phyloP scores from a whole-genome alignment of 306 rosid genomes.

The Geum urbanum region DNA sequence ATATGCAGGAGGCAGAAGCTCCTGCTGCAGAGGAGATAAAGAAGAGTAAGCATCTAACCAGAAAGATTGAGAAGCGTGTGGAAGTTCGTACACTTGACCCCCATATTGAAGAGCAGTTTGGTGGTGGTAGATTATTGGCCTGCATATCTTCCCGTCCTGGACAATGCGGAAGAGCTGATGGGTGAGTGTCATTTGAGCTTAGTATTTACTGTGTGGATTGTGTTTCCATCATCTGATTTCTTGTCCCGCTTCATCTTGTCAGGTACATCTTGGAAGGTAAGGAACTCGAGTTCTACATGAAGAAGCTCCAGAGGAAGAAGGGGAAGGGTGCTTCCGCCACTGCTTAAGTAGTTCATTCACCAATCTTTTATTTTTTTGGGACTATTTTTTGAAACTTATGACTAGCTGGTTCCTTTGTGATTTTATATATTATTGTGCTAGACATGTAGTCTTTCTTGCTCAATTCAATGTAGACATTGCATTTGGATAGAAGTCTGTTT shows the following conservation, averaged over 20 bases:
- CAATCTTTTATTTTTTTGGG: background rate
- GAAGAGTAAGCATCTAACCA: slow-evolving; percentile 36
- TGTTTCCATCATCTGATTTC: background rate
- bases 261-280: slow-evolving; percentile 70
- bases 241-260: background rate
- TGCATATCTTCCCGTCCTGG: slow-evolving; percentile 46
- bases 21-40: slow-evolving; percentile 26
- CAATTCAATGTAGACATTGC: background rate
- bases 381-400: background rate
- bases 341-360: slow-evolving; percentile 27
- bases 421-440: background rate
- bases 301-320: slow-evolving; percentile 70
- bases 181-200: slow-evolving; percentile 17
- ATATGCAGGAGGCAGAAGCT: slow-evolving; percentile 35
- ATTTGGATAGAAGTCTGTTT: background rate
- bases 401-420: background rate
- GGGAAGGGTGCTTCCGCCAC: slow-evolving; percentile 47
- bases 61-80: slow-evolving; percentile 45
- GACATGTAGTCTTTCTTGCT: background rate
- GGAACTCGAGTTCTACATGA: slow-evolving; percentile 69
- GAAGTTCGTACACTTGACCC: slow-evolving; percentile 27
- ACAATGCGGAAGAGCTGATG: slow-evolving; percentile 46
- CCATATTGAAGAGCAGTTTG: slow-evolving; percentile 44
- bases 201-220: background rate
- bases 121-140: slow-evolving; percentile 40